These are phyloP conservation scores for Yamadazyma sp. DNA, from an alignment of 805 yeast genomes.

Conservation along the genomic window DNA sequence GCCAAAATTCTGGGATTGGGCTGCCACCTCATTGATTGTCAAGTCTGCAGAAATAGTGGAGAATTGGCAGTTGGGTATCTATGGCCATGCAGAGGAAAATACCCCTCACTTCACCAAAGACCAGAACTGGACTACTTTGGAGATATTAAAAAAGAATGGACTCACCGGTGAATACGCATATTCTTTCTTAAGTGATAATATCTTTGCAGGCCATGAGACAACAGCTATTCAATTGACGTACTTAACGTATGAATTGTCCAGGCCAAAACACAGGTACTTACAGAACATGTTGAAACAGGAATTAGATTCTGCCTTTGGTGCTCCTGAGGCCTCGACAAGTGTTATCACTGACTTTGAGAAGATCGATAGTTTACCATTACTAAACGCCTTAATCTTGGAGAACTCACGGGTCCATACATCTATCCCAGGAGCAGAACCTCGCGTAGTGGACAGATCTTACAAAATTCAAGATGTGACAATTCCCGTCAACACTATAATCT, in stretches of 20 bases:
- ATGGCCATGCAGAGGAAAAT: slow-evolving; percentile 33
- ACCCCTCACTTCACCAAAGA: slow-evolving; percentile 20
- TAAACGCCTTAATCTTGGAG: slow-evolving; percentile 65
- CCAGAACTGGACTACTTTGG: slow-evolving; percentile 32
- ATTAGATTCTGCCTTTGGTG: slow-evolving; percentile 35
- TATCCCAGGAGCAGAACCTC: slow-evolving; percentile 73
- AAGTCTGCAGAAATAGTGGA: slow-evolving; percentile 41
- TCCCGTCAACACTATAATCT: slow-evolving; percentile 56
- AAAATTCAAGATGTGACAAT: slow-evolving; percentile 25
- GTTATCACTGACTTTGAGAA: slow-evolving; percentile 32
- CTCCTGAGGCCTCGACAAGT: slow-evolving; percentile 20
- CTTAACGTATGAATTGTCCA: slow-evolving; percentile 56
- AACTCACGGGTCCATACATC: slow-evolving; percentile 63
- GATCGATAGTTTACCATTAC: slow-evolving; percentile 54
- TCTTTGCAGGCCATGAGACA: slow-evolving; percentile 78
- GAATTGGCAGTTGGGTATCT: slow-evolving; percentile 45
- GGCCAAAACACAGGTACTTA: slow-evolving; percentile 43
- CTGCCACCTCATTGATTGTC: slow-evolving; percentile 41
- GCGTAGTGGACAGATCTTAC: slow-evolving; percentile 41
- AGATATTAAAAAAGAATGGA: slow-evolving; percentile 34
- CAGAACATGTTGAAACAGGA: slow-evolving; percentile 53
- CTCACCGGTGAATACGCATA: slow-evolving; percentile 34
- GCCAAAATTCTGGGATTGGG: slow-evolving; percentile 54
- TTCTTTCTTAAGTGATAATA: slow-evolving; percentile 53
- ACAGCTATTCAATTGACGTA: slow-evolving; percentile 66